These are phyloP conservation scores for Coprinopsis sp. DNA, from an alignment of 768 basidiomycete genomes.

Conservation along the genomic window DNA sequence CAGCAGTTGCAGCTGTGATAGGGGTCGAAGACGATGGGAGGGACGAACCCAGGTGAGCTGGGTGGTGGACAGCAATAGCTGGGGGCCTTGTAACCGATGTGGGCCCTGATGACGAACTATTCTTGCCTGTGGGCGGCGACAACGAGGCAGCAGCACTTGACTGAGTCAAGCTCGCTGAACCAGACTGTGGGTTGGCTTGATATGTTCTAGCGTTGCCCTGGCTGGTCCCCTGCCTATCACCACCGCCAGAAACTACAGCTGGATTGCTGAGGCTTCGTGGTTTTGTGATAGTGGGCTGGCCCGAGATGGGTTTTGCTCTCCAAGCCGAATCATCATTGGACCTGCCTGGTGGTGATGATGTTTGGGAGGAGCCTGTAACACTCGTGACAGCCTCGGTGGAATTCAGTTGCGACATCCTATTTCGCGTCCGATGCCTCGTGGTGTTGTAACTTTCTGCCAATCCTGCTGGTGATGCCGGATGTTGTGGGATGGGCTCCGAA, in stretches of 20 bases:
- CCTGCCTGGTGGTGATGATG: constrained; percentile 8
- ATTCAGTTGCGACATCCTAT: constrained; percentile 7
- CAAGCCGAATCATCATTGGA: constrained; percentile 4
- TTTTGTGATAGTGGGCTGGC: not conserved
- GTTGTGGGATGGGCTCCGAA: constrained; percentile 1
- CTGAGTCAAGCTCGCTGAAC: not conserved
- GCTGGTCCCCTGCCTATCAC: not conserved
- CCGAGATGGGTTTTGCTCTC: not conserved
- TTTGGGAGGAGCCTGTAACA: constrained; percentile 4
- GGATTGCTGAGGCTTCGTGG: constrained; percentile 2
- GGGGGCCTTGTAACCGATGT: constrained; percentile 6
- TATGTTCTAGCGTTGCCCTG: not conserved
- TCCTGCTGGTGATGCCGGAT: not conserved
- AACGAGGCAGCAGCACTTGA: constrained; percentile 7
- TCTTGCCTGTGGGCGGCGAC: constrained; percentile 1
- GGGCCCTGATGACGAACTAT: constrained; percentile 3
- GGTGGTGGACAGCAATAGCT: constrained; percentile 1
- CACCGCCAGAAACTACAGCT: not conserved
- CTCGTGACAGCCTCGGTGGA: constrained; percentile 10
- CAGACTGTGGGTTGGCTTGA: constrained; percentile 2
- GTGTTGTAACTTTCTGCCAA: not conserved
- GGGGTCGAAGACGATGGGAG: constrained; percentile 1
- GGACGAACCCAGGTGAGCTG: not conserved
- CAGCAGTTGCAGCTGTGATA: not conserved
- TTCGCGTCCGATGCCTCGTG: not conserved